Evolutionary conservation across 208 protist genomes (phyloP).

Genomic region (Herpetomonas tarakana): DNA sequence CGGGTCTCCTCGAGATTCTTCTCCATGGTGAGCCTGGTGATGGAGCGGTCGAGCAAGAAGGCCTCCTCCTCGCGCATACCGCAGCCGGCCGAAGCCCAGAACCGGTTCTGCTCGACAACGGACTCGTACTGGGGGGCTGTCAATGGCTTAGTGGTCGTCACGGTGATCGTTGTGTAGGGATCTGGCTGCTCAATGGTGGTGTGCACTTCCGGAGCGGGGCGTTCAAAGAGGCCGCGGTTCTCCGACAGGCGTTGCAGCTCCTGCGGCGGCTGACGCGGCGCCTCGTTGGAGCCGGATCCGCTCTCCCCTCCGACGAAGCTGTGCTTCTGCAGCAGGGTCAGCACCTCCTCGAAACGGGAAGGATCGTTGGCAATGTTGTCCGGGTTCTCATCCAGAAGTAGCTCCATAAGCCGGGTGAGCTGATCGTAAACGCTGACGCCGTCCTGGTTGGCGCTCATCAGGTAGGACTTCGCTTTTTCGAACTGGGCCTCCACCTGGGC

Average conservation of each 20-base stretch:
- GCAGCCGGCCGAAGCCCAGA: constrained; percentile 65
- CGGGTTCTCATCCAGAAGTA: constrained; percentile 76
- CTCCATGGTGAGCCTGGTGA: constrained; percentile 86
- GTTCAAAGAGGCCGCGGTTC: constrained; percentile 77
- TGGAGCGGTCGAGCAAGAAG: constrained; percentile 86
- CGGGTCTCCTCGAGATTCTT: constrained; percentile 82
- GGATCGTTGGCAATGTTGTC: constrained; percentile 70
- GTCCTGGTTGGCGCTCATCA: constrained; percentile 85
- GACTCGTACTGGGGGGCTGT: constrained; percentile 74
- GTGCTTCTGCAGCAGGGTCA: constrained; percentile 75
- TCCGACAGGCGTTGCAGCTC: constrained; percentile 67
- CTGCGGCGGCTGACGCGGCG: constrained; percentile 46
- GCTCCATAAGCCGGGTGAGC: constrained; percentile 80
- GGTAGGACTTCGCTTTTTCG: constrained; percentile 81
- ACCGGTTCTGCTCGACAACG: constrained; percentile 70
- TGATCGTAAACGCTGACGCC: constrained; percentile 92
- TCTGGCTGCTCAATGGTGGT: constrained; percentile 89
- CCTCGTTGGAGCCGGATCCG: constrained; percentile 63
- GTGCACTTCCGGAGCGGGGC: constrained; percentile 64
- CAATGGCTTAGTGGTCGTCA: constrained; percentile 76
- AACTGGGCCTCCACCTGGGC: constrained; percentile 64
- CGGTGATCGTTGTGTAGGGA: constrained; percentile 89
- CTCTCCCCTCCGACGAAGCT: constrained; percentile 78
- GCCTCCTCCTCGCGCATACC: constrained; percentile 83
- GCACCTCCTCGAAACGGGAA: constrained; percentile 67